Base-by-base conservation (phyloP, 1,284 basidiomycete genomes). In the Pulveroboletus sp. region DNA sequence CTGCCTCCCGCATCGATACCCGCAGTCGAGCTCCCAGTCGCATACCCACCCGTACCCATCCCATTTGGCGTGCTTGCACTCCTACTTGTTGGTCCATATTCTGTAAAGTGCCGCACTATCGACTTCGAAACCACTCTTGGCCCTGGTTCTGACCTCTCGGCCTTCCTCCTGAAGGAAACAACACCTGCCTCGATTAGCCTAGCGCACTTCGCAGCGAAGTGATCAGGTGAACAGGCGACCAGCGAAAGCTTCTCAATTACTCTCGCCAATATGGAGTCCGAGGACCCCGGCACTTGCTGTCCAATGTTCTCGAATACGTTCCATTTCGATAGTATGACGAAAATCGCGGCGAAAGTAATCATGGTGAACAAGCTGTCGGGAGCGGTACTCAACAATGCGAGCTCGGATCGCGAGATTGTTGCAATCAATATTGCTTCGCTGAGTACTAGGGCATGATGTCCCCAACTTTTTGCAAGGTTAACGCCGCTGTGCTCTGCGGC, bases 351-450 rank as follows among this genome's bases (percentile, higher is more conserved):
- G 49, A 78, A 74, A 0, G 75, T 68, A 52, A 80, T 65, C 69
- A 81, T 74, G 35, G 68, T 64, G 62, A 78, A 81, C 31, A 77
- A 52, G 47, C 64, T 67, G 59, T 80, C 79, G 1, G 79, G 80
- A 7, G 76, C 72, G 1, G 77, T 70, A 56, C 71, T 67, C 43
- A 80, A 64, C n/a, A 74, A 58, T 3, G 58, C 61, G 20, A 67
- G 58, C 47, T 80, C 77, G 38, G 65, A 63, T 29, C 68, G 59
- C 24, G 72, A 69, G 38, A 80, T 64, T 6, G 70, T 58, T 10
- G 66, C 47, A 20, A 72, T 66, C 42, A 80, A 58, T 50, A 78
- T 66, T 3, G 72, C 66, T 61, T 81, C 78, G 35, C 78, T 70
- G 26, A 73, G 62, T 3, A 66, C 54, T 15, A 80, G 58, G 2